A percentile compares a stretch with the other conserved stretches of the same genome.
Conservation (phyloP, 495 filamentous ascomycete genomes). For the Podospora australis region DNA sequence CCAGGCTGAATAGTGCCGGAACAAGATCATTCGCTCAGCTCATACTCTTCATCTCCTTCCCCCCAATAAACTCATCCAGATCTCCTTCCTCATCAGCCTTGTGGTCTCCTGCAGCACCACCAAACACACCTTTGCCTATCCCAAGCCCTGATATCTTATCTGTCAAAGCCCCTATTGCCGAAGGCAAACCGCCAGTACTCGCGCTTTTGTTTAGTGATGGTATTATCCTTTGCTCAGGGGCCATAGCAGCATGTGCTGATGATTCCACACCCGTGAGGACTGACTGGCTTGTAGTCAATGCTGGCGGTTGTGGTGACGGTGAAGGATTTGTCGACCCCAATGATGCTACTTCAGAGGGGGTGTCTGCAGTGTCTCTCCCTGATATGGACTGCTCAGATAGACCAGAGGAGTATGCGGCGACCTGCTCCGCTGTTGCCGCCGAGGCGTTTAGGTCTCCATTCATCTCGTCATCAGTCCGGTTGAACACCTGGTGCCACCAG, state of each 20-base stretch:
- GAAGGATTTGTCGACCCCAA: conserved; percentile 15
- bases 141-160: conserved; percentile 44
- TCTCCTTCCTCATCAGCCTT: conserved; percentile 2
- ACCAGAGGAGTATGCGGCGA: conserved; percentile 22
- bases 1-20: too few relatives aligned
- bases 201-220: conserved; percentile 34
- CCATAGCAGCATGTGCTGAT: conserved; percentile 32
- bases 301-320: conserved; percentile 28
- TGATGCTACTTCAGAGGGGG: conserved; percentile 17
- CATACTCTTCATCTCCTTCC: conserved; percentile 31
- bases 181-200: conserved; percentile 34
- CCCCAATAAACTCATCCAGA: conserved; percentile 9
- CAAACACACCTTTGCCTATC: conserved; percentile 31
- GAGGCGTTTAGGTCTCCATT: conserved; percentile 57
- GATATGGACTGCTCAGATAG: conserved; percentile 9
- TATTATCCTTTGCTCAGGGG: conserved; percentile 26
- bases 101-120: conserved; percentile 9
- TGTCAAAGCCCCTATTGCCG: conserved; percentile 35
- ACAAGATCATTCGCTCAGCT: too few relatives aligned
- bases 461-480: conserved; percentile 84
- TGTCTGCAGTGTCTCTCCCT: conserved; percentile 12
- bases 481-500: conserved; percentile 92
- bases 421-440: conserved; percentile 26
- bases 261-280: conserved; percentile 36
- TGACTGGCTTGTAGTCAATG: conserved; percentile 32